These are phyloP conservation scores for Clonostachys rosea DNA, from an alignment of 2,329 filamentous ascomycete genomes.

Conservation along the genomic window DNA sequence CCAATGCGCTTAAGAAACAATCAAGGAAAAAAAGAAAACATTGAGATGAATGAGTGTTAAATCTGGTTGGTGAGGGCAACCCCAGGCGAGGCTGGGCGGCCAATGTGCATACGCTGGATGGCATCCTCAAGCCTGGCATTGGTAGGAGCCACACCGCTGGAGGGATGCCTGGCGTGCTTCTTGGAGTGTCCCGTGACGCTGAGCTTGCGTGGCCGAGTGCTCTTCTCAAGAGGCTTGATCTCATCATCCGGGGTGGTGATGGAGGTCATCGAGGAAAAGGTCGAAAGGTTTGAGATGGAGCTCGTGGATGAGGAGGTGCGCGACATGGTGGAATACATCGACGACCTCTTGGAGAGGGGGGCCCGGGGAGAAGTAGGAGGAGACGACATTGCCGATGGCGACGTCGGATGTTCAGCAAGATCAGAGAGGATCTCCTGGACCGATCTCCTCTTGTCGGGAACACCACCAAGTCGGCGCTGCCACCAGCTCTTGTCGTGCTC, in stretches of 20 bases:
- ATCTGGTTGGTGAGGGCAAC: conserved; percentile 17
- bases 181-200: conserved; percentile 15
- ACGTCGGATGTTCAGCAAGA: conserved; percentile 10
- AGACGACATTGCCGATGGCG: background rate
- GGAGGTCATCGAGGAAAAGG: conserved; percentile 15
- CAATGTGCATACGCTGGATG: conserved; percentile 18
- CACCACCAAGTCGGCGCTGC: conserved; percentile 16
- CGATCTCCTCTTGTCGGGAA: conserved; percentile 12
- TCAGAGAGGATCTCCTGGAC: conserved; percentile 19
- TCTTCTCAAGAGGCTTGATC: conserved; percentile 11
- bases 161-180: conserved; percentile 13
- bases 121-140: conserved; percentile 8
- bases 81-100: conserved; percentile 16
- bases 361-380: conserved; percentile 1
- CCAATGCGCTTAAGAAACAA: too few relatives aligned
- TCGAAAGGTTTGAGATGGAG: conserved; percentile 10
- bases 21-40: too few relatives aligned
- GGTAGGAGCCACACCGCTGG: conserved; percentile 6
- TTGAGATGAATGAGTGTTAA: conserved; percentile 3
- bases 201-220: conserved; percentile 17
- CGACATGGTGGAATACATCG: conserved; percentile 15
- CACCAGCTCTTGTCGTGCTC: conserved; percentile 19
- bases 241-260: conserved; percentile 3
- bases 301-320: conserved; percentile 17
- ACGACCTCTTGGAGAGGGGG: conserved; percentile 7